Evolutionary conservation across 495 filamentous ascomycete genomes (phyloP), one percentile per base, ranked within the genome.

Genomic region (Parachaetomium inaequale): DNA sequence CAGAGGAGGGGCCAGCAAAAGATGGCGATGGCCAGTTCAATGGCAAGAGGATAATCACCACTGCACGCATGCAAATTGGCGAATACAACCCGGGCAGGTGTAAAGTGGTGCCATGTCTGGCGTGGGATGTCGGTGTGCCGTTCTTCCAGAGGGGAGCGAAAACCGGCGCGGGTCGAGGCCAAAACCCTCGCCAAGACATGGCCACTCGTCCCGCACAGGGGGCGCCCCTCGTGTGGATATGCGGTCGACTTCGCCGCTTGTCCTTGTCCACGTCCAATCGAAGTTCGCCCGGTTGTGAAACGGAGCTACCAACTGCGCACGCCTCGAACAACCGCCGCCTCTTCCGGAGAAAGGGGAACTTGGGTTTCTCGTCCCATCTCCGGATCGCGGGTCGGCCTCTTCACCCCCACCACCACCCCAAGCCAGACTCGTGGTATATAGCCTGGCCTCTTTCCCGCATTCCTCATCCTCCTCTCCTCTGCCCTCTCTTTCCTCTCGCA

Each of bases 131-230:
- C 23, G n/a, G 31, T n/a, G 59, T 63, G 59, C 60, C 55, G 55
- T 45, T n/a, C 59, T 51, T 55, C 56, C 40, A 66, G 45, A 29
- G n/a, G n/a, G 1, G 58, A 60, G 64, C 64, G 64, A 66, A 60
- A 66, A 66, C 60, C 64, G 64, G 64, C 60, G 60, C 64, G 49
- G 28, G 60, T 40, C 32, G 51, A 52, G 36, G 28, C 23, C 43
- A 7, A 47, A 66, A 59, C 54, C 59, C 60, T 63, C 51, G 64
- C 64, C 64, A 66, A 65, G 61, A 60, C 23, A 31, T 66, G 60
- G 64, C 64, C 59, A 66, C 55, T 66, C 55, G 40, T 54, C 56
- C 64, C 49, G 59, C 55, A 59, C 58, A 59, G n/a, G 59, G 59
- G 55, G 29, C 14, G 29, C 26, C 50, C 53, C 47, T 38, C 58